Percentiles rank a stretch among this genome's conserved stretches.
Evolutionary conservation across 805 yeast genomes (phyloP).

Genomic region (Candida berthetii): DNA sequence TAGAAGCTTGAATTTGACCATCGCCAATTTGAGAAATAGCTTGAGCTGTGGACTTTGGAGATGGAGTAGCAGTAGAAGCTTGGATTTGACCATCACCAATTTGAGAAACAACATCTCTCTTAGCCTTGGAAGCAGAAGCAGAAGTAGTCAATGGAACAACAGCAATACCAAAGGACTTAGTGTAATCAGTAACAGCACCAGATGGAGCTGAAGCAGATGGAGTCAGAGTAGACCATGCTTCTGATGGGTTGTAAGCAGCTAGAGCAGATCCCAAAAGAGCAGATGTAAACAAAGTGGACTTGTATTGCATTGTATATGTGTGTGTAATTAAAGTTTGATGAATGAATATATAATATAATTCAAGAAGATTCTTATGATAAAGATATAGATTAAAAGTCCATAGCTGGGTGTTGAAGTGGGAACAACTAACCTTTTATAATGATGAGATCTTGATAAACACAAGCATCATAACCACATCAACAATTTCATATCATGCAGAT

Average conservation of each 20-base stretch:
- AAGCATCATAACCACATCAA: too few relatives aligned
- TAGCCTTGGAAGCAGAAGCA: slow-evolving; percentile 18
- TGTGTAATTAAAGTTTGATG: too few relatives aligned
- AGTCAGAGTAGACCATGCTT: slow-evolving; percentile 28
- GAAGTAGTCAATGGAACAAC: slow-evolving; percentile 21
- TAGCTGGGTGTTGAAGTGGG: too few relatives aligned
- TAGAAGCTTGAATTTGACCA: slow-evolving; percentile 20
- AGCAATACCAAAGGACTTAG: slow-evolving; percentile 29
- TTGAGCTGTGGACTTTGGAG: slow-evolving; percentile 28
- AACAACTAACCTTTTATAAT: too few relatives aligned
- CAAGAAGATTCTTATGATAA: too few relatives aligned
- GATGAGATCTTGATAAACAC: too few relatives aligned
- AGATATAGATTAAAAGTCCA: too few relatives aligned
- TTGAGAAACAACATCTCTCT: slow-evolving; percentile 33
- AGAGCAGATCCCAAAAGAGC: slow-evolving; percentile 37
- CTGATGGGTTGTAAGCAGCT: slow-evolving; percentile 59
- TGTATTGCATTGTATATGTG: slow-evolving; percentile 31
- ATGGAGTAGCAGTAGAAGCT: slow-evolving; percentile 19
- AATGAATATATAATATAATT: too few relatives aligned
- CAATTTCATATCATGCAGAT: too few relatives aligned
- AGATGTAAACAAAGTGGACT: slow-evolving; percentile 24
- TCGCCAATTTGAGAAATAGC: slow-evolving; percentile 40
- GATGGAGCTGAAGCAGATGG: slow-evolving; percentile 24
- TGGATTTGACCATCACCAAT: slow-evolving; percentile 5
- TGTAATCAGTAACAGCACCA: slow-evolving; percentile 23